Evolutionary conservation across 192 early-diverging fungal species (phyloP), one percentile per base, ranked within the genome.

Genomic region (Rhizophagus sp.): DNA sequence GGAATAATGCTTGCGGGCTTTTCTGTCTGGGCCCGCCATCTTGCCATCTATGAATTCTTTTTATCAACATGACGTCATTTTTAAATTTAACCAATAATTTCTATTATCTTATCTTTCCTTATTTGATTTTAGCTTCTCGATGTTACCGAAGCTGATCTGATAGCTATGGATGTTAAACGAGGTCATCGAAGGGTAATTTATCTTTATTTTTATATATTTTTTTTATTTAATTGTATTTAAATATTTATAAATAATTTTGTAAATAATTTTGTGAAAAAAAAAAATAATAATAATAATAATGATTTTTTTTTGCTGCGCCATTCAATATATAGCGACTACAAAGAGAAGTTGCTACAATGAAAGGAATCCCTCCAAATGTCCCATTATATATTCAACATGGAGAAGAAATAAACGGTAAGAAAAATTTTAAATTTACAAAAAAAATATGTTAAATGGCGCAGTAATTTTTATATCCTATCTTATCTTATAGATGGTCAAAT

Each of bases 151-250:
- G 30, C 57, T 13, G 85, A 86, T 70, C 47, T 86, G 27, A 75
- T 79, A 34, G 82, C 76, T 33, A 78, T 86, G 70, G 61, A 78
- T 36, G 76, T 84, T 15, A 86, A 84, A 41, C 68, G 85, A 44
- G 85, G 85, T 25, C 85, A 86, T 81, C 82, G 85, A 64, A 80
- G 85, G 75, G 82, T 86, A 82, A 76, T 78, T 36, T 82, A 39
- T 83, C 41, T 8, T 36, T 36, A 36, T 36, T 36, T 36, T 36
- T 36, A 36, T 36, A 30, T 36, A 3, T 36, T 36, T 36, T 36
- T 36, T 36, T 36, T 5, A 36, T 4, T 4, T 36, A 36, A 36
- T 36, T 2, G 36, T 36, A 36, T 36, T 36, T 36, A 36, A 3
- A 5, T 36, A 36, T 30, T 30, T 30, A 30, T n/a, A n/a, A n/a